Evolutionary conservation across 2,329 filamentous ascomycete genomes (phyloP), one percentile per base, ranked within the genome.

Genomic region (Pseudogymnoascus sp.): DNA sequence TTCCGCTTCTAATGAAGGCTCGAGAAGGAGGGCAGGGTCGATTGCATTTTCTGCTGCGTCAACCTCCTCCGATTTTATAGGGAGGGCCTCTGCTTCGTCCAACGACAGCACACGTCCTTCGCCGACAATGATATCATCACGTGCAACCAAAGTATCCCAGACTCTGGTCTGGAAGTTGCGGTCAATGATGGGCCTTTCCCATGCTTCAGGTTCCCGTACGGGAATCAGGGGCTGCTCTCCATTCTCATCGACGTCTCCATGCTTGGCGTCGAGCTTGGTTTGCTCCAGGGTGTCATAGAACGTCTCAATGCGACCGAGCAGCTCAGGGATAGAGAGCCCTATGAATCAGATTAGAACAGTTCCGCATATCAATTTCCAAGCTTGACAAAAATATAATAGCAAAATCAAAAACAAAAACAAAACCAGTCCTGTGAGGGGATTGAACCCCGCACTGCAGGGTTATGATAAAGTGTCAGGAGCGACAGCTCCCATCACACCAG

Each of bases 71-170:
- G 3, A 16, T 54, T 54, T 54, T 35, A 54, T 54, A 54, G 47
- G 47, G 18, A 58, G 57, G 4, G 33, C 33, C 57, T 58, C 57
- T 38, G 37, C 57, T 16, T 58, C 57, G 14, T 58, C 35, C 20
- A 58, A 39, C 28, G 57, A 38, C 20, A 58, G 35, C 33, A 25
- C 33, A 6, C 18, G 18, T 16, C 37, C 37, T n/a, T 37, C 57
- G 20, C 57, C 57, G 20, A 58, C 57, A 58, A 58, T 58, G 35
- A 58, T 58, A 58, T 58, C 57, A 39, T 58, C 57, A 38, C 37
- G 57, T 39, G 33, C 35, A 25, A 37, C 25, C 18, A 58, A 25
- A 38, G 57, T 58, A 18, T 58, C 57, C 57, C 57, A 58, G 22
- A 38, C 33, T 39, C 35, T 39, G 57, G 33, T 18, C 6, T 37